Evolutionary conservation across 495 filamentous ascomycete genomes (phyloP).

Genomic region (Lasiosphaeria ovina): DNA sequence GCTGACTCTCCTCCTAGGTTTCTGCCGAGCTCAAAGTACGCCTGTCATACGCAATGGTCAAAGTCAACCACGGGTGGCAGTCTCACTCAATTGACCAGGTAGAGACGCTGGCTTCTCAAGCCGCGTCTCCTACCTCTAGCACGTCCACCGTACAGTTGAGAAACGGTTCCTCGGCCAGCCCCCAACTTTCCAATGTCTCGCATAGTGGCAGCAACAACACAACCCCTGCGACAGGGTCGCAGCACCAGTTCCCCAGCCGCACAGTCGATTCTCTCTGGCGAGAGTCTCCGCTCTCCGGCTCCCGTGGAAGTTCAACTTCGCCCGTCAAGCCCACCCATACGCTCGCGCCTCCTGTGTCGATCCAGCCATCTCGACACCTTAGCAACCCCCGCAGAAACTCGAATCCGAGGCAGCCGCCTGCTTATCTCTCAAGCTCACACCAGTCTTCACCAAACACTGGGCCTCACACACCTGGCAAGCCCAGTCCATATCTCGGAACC

Average conservation of each 20-base stretch:
- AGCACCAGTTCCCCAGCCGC: slow-evolving; percentile 25
- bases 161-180: slow-evolving; percentile 47
- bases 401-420: slow-evolving; percentile 34
- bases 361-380: slow-evolving; percentile 31
- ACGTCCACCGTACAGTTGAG: slow-evolving; percentile 51
- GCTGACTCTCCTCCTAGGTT: slow-evolving; percentile 50
- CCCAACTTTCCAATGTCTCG: slow-evolving; percentile 34
- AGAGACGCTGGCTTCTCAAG: slow-evolving; percentile 65
- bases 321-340: slow-evolving; percentile 27
- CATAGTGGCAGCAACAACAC: slow-evolving; percentile 35
- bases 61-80: slow-evolving; percentile 85
- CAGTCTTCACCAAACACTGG: slow-evolving; percentile 34
- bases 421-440: slow-evolving; percentile 39
- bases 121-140: slow-evolving; percentile 55
- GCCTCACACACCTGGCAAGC: slow-evolving; percentile 39
- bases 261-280: slow-evolving; percentile 16
- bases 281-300: slow-evolving; percentile 17
- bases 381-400: slow-evolving; percentile 38
- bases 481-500: slow-evolving; percentile 35
- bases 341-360: slow-evolving; percentile 38
- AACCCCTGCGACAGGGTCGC: slow-evolving; percentile 26
- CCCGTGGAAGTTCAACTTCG: slow-evolving; percentile 25
- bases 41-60: slow-evolving; percentile 84
- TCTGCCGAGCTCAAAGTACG: slow-evolving; percentile 74
- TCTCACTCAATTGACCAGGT: slow-evolving; percentile 64